phyloP scores from a whole-genome alignment of 2,329 filamentous ascomycete genomes.

The Diplodia intermedia region DNA sequence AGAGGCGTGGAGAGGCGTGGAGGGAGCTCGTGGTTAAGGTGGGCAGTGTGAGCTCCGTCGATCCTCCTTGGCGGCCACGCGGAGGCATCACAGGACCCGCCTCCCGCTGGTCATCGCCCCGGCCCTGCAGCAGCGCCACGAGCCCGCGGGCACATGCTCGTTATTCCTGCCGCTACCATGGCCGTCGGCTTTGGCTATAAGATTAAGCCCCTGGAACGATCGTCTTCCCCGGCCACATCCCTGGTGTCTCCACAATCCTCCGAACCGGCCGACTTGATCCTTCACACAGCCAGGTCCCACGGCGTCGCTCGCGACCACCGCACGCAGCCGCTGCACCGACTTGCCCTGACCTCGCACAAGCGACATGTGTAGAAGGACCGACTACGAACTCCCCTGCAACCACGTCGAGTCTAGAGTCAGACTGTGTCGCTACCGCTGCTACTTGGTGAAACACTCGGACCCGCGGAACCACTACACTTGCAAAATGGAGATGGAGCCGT shows the following conservation, averaged over 20 bases:
- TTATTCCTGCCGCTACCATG: neutral
- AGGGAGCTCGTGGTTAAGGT: neutral
- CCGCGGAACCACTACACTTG: conserved; percentile 6
- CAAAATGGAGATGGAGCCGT: conserved; percentile 12
- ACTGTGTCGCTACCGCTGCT: conserved; percentile 29
- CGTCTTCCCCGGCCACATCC: neutral
- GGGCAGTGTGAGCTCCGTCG: conserved; percentile 11
- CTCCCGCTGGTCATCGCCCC: conserved; percentile 4
- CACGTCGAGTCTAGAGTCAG: conserved; percentile 29
- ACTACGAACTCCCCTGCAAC: conserved; percentile 28
- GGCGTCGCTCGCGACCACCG: neutral
- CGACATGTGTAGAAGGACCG: conserved; percentile 30
- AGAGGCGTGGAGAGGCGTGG: neutral
- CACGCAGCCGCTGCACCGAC: neutral
- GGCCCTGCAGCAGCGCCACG: neutral
- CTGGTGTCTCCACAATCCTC: neutral
- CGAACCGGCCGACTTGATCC: neutral
- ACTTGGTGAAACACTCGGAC: conserved; percentile 19
- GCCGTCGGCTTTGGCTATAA: neutral
- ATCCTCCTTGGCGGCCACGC: conserved; percentile 32
- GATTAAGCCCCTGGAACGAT: neutral
- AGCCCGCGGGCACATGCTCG: neutral
- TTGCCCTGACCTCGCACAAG: neutral
- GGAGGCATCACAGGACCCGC: conserved; percentile 18
- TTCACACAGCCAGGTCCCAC: neutral